phyloP scores from a whole-genome alignment of 768 basidiomycete species.

The Exidia glandulosa region DNA sequence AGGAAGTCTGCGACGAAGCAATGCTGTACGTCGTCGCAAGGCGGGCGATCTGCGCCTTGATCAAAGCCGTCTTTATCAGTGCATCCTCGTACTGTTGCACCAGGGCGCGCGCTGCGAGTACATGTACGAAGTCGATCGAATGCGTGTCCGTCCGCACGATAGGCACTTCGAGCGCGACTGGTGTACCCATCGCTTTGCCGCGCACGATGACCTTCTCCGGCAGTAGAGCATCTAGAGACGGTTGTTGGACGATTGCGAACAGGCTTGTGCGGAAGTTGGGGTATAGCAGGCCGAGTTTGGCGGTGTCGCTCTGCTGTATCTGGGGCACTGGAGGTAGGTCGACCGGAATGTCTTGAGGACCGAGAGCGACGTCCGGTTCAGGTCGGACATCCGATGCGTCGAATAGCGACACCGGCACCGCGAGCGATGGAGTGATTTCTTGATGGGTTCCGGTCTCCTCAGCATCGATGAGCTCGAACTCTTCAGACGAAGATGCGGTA shows the following conservation, averaged over 20 bases:
- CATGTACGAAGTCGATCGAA: slow-evolving; percentile 28
- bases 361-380: background rate
- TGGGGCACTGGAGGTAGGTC: slow-evolving; percentile 5
- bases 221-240: background rate
- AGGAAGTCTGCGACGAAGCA: slow-evolving; percentile 42
- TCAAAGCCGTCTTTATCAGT: background rate
- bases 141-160: too few relatives aligned
- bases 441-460: background rate
- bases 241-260: slow-evolving; percentile 8
- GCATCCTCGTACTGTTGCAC: slow-evolving; percentile 39
- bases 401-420: slow-evolving; percentile 1
- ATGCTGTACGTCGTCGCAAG: slow-evolving; percentile 44
- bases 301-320: slow-evolving; percentile 6
- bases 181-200: background rate
- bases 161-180: background rate
- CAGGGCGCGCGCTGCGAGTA: slow-evolving; percentile 40
- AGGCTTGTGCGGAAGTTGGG: slow-evolving; percentile 8
- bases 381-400: background rate
- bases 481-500: background rate
- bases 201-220: background rate
- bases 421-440: background rate
- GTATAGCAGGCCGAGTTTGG: background rate
- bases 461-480: slow-evolving; percentile 7
- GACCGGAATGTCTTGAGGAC: background rate
- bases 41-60: slow-evolving; percentile 32